Evolutionary conservation across 768 basidiomycete species (phyloP).

Genomic region (Collybia sordida): DNA sequence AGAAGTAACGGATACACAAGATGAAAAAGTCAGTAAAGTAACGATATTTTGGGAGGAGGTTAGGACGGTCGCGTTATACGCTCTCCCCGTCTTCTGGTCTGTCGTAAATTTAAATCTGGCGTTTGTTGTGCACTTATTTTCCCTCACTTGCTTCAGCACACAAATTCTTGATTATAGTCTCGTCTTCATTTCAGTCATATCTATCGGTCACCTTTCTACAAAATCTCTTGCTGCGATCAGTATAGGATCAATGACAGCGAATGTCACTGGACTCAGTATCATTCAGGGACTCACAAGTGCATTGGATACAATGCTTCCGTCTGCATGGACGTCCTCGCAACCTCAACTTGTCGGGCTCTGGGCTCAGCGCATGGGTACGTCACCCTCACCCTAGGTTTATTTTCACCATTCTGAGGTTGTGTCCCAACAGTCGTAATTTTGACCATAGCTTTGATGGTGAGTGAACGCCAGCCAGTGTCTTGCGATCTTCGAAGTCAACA

Average conservation of each 20-base stretch:
- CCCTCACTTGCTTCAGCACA: conserved; percentile 43
- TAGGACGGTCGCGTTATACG: conserved; percentile 54
- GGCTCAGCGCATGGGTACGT: conserved; percentile 82
- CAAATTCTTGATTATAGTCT: conserved; percentile 85
- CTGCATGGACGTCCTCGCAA: conserved; percentile 88
- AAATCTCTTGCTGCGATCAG: conserved; percentile 82
- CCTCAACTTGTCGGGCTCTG: conserved; percentile 91
- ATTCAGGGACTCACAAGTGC: conserved; percentile 80
- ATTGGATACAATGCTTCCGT: conserved; percentile 90
- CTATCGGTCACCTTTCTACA: conserved; percentile 88
- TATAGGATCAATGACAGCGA: conserved; percentile 72
- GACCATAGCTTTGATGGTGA: conserved; percentile 53
- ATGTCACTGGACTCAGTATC: conserved; percentile 75
- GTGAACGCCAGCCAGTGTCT: conserved; percentile 14
- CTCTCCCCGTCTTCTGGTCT: conserved; percentile 69
- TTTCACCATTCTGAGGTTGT: not conserved
- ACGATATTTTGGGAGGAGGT: conserved; percentile 56
- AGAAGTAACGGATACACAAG: too few relatives aligned
- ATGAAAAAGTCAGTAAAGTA: conserved; percentile 17
- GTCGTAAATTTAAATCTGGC: conserved; percentile 17
- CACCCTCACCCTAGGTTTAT: not conserved
- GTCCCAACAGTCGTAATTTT: conserved; percentile 55
- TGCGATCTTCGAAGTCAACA: conserved; percentile 30
- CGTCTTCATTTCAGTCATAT: conserved; percentile 77
- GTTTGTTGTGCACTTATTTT: not conserved